Conservation (phyloP, 306 rosid species). For the Prunus davidiana region DNA sequence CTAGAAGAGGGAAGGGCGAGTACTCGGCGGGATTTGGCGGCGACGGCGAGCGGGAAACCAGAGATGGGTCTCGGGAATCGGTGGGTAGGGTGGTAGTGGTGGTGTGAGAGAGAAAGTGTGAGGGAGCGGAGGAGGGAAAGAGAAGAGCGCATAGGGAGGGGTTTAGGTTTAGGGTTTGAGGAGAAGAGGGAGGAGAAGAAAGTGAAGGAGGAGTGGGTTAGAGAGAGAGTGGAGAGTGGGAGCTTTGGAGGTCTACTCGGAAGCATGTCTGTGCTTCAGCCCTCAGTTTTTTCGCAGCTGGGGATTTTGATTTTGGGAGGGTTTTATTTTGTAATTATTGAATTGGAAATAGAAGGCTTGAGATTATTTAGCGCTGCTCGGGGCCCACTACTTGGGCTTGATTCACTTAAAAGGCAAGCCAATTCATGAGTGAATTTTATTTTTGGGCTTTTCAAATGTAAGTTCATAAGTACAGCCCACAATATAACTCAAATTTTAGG, state of each 20-base stretch:
- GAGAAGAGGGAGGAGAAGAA: neutral
- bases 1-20: conserved; percentile 17
- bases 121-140: conserved; percentile 24
- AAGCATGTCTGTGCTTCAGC: conserved; percentile 10
- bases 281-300: too few relatives aligned
- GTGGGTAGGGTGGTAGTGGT: conserved; percentile 18
- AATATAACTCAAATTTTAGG: too few relatives aligned
- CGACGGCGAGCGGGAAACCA: neutral
- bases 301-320: neutral
- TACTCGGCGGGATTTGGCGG: neutral
- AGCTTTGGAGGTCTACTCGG: conserved; percentile 24
- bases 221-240: neutral
- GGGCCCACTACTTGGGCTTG: neutral
- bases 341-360: neutral
- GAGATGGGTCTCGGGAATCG: neutral
- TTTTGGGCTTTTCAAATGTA: too few relatives aligned
- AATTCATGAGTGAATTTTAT: too few relatives aligned
- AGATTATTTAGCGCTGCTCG: neutral
- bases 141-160: conserved; percentile 19
- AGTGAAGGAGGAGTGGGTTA: conserved; percentile 1
- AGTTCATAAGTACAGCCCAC: too few relatives aligned
- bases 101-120: conserved; percentile 17
- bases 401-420: too few relatives aligned
- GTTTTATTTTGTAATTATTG: too few relatives aligned
- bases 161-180: neutral